A percentile compares a stretch with the other conserved stretches of the same genome.
phyloP scores from a whole-genome alignment of 495 filamentous ascomycete species.

The Aspergillus ellipticus region DNA sequence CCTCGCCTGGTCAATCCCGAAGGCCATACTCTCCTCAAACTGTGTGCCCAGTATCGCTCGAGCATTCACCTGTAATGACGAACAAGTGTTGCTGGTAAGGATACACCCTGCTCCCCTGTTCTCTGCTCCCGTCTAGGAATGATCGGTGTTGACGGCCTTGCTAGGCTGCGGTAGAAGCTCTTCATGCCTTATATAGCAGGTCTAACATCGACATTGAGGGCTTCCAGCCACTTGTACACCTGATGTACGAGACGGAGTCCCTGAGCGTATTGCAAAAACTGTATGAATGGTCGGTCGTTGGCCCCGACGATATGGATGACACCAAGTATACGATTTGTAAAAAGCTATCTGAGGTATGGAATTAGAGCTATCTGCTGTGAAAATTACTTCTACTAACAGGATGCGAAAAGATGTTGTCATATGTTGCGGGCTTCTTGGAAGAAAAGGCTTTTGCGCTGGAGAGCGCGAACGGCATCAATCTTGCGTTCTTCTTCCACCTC shows the following conservation, averaged over 20 bases:
- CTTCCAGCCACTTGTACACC: constrained; percentile 70
- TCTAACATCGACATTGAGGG: constrained; percentile 71
- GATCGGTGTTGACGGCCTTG: constrained; percentile 15
- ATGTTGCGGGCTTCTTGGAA: constrained; percentile 77
- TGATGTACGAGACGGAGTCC: constrained; percentile 69
- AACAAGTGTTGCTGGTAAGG: constrained; percentile 70
- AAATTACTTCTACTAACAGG: not conserved
- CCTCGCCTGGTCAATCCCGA: constrained; percentile 79
- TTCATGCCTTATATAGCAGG: constrained; percentile 77
- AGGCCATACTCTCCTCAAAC: constrained; percentile 65
- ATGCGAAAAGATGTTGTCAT: constrained; percentile 66
- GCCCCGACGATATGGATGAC: constrained; percentile 77
- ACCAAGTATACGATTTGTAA: constrained; percentile 88
- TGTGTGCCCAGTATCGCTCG: constrained; percentile 70
- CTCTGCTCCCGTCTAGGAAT: no score
- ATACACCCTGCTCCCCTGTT: not conserved
- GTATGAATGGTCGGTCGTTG: constrained; percentile 78
- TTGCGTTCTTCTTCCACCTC: constrained; percentile 75
- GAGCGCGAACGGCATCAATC: constrained; percentile 51
- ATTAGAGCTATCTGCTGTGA: not conserved
- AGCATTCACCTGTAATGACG: constrained; percentile 67
- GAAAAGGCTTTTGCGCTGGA: constrained; percentile 63
- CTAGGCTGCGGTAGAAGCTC: constrained; percentile 76
- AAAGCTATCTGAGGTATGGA: constrained; percentile 81
- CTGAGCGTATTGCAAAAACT: constrained; percentile 70